A percentile compares a stretch with the other conserved stretches of the same genome.
Evolutionary conservation across 768 basidiomycete genomes (phyloP).

Genomic region (Mycena vitilis): DNA sequence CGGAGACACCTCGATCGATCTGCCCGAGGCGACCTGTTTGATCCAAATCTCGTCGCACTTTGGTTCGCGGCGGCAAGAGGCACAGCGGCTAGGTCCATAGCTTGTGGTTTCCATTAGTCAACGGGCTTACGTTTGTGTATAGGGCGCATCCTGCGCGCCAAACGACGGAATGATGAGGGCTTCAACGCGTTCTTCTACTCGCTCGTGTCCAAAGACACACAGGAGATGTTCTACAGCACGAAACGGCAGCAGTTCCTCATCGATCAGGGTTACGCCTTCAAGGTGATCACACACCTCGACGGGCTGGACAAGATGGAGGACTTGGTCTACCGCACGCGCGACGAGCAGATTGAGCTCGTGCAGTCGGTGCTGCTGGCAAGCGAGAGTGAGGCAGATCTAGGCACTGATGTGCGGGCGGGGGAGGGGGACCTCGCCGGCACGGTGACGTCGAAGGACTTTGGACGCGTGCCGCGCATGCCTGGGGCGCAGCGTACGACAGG

Average conservation of each 20-base stretch:
- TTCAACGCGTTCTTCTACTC: constrained; percentile 99
- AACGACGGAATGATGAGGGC: constrained; percentile 97
- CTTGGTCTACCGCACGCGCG: constrained; percentile 90
- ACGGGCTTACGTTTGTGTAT: constrained; percentile 24
- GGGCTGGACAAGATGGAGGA: constrained; percentile 88
- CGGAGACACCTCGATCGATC: constrained; percentile 98
- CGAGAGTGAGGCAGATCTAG: constrained; percentile 90
- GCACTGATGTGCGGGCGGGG: constrained; percentile 83
- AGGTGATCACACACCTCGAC: constrained; percentile 98
- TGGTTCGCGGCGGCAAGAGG: constrained; percentile 97
- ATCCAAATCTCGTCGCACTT: constrained; percentile 99
- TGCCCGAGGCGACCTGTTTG: constrained; percentile 98
- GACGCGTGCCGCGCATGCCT: constrained; percentile 68
- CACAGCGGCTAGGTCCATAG: constrained; percentile 85
- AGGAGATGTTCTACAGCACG: constrained; percentile 99
- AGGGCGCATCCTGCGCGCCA: constrained; percentile 97
- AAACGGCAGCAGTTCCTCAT: constrained; percentile 99
- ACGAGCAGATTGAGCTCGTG: constrained; percentile 97
- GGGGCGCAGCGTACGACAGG: constrained; percentile 83
- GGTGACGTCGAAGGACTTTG: constrained; percentile 88
- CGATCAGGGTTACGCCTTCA: constrained; percentile 99
- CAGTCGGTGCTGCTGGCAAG: constrained; percentile 91
- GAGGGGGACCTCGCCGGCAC: constrained; percentile 89
- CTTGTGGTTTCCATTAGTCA: neutral
- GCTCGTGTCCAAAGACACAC: constrained; percentile 97